Percentiles rank a stretch among this genome's conserved stretches.
phyloP scores from a whole-genome alignment of 2,329 filamentous ascomycete genomes.

The Hypoxylon sp. region DNA sequence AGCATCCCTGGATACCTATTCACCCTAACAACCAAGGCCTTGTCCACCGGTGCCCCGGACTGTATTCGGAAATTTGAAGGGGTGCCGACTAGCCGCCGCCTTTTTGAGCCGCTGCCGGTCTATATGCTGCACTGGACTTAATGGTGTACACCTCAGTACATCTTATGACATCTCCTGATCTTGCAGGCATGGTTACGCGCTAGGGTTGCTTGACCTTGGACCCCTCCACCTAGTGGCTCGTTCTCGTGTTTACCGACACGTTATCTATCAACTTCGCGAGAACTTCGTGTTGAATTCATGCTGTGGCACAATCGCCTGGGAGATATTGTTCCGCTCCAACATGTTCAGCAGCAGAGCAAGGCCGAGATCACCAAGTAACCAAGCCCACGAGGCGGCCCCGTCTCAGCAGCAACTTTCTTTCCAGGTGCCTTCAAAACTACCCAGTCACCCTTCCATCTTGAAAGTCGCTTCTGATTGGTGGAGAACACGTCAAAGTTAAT shows the following conservation, averaged over 20 bases:
- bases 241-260: slow-evolving; percentile 35
- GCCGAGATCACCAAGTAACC: slow-evolving; percentile 8
- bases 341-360: slow-evolving; percentile 7
- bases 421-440: slow-evolving; percentile 13
- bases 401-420: slow-evolving; percentile 28
- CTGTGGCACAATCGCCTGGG: slow-evolving; percentile 24
- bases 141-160: slow-evolving; percentile 24
- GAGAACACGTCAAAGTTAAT: slow-evolving; percentile 31
- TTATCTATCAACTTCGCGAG: slow-evolving; percentile 31
- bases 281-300: slow-evolving; percentile 34
- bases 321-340: slow-evolving; percentile 8
- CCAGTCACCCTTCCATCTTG: slow-evolving; percentile 28
- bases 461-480: slow-evolving; percentile 34
- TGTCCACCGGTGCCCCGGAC: slow-evolving; percentile 35
- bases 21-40: slow-evolving; percentile 14
- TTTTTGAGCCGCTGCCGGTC: slow-evolving; percentile 32
- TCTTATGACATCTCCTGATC: slow-evolving; percentile 45
- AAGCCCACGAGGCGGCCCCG: slow-evolving; percentile 16
- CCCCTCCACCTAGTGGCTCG: slow-evolving; percentile 11
- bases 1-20: slow-evolving; percentile 25
- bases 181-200: slow-evolving; percentile 32
- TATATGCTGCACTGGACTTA: slow-evolving; percentile 28
- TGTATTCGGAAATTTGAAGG: slow-evolving; percentile 44
- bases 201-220: slow-evolving; percentile 33
- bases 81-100: slow-evolving; percentile 42